Evolutionary conservation across 352 stramenopile genomes (phyloP).

Genomic region (Globisporangium spiculum): DNA sequence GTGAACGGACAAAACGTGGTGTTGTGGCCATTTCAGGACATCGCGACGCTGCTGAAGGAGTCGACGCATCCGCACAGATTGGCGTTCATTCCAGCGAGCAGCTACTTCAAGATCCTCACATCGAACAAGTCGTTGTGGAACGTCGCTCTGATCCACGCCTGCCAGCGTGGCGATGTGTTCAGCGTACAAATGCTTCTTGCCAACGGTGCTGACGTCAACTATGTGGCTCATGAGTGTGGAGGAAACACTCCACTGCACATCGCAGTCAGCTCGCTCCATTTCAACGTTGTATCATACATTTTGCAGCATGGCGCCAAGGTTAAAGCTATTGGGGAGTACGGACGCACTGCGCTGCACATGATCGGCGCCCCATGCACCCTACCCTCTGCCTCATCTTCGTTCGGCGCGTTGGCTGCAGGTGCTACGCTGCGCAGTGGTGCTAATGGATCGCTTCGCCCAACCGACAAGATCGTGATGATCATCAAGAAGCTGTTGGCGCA

Average conservation of each 20-base stretch:
- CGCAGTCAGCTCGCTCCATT: slow-evolving; percentile 75
- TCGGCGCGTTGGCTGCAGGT: slow-evolving; percentile 17
- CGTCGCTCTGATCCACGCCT: slow-evolving; percentile 84
- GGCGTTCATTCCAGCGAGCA: slow-evolving; percentile 79
- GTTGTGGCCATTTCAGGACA: slow-evolving; percentile 78
- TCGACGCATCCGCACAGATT: slow-evolving; percentile 72
- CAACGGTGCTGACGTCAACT: slow-evolving; percentile 87
- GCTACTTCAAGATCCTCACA: slow-evolving; percentile 88
- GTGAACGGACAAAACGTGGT: slow-evolving; percentile 88
- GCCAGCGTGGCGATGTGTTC: slow-evolving; percentile 76
- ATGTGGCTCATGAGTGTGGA: slow-evolving; percentile 76
- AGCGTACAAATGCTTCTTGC: slow-evolving; percentile 87
- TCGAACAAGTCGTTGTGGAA: slow-evolving; percentile 88
- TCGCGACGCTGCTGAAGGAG: slow-evolving; percentile 57
- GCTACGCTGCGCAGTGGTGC: slow-evolving; percentile 21
- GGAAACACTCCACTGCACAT: slow-evolving; percentile 81
- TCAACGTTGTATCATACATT: slow-evolving; percentile 86
- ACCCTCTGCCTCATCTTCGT: slow-evolving; percentile 38
- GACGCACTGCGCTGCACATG: slow-evolving; percentile 77
- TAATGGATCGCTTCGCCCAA: slow-evolving; percentile 31
- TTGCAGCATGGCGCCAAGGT: slow-evolving; percentile 84
- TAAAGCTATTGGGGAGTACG: slow-evolving; percentile 63
- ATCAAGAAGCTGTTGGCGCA: slow-evolving; percentile 82
- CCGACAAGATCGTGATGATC: slow-evolving; percentile 71
- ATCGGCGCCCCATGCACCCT: slow-evolving; percentile 65